Percentiles rank a stretch among this genome's conserved stretches.
phyloP scores from a whole-genome alignment of 2,329 filamentous ascomycete genomes.

The Zasmidium citrigriseum region DNA sequence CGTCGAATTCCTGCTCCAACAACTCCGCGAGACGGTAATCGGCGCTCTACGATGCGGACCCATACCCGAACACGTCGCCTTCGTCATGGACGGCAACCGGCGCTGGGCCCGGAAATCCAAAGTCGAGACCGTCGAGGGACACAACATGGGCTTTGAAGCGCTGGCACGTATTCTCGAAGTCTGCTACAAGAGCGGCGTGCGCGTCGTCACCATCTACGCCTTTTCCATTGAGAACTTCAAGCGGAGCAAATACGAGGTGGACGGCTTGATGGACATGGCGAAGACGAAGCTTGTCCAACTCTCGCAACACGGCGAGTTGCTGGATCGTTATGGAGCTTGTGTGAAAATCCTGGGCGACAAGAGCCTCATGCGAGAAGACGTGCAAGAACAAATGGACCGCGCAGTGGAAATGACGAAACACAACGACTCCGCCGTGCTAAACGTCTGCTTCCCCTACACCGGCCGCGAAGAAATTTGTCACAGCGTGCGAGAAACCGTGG shows the following conservation, averaged over 20 bases:
- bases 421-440: constrained; percentile 76
- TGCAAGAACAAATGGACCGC: constrained; percentile 82
- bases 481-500: constrained; percentile 82
- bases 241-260: constrained; percentile 91
- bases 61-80: constrained; percentile 94
- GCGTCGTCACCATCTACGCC: constrained; percentile 95
- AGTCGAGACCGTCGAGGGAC: constrained; percentile 95
- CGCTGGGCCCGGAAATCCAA: constrained; percentile 86
- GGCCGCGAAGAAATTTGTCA: constrained; percentile 93
- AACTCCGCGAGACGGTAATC: constrained; percentile 81
- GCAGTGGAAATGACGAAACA: constrained; percentile 83
- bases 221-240: constrained; percentile 99
- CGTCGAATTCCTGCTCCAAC: constrained; percentile 81
- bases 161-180: constrained; percentile 93
- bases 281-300: constrained; percentile 93
- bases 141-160: constrained; percentile 93
- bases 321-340: constrained; percentile 88
- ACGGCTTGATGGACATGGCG: constrained; percentile 95
- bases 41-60: constrained; percentile 86
- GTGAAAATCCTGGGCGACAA: constrained; percentile 84
- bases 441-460: constrained; percentile 98
- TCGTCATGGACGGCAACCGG: constrained; percentile 98
- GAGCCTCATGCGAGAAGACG: constrained; percentile 80
- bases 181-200: constrained; percentile 96
- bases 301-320: constrained; percentile 85